Evolutionary conservation across 495 filamentous ascomycete genomes (phyloP).

Genomic region (Hypoxylon fragiforme): DNA sequence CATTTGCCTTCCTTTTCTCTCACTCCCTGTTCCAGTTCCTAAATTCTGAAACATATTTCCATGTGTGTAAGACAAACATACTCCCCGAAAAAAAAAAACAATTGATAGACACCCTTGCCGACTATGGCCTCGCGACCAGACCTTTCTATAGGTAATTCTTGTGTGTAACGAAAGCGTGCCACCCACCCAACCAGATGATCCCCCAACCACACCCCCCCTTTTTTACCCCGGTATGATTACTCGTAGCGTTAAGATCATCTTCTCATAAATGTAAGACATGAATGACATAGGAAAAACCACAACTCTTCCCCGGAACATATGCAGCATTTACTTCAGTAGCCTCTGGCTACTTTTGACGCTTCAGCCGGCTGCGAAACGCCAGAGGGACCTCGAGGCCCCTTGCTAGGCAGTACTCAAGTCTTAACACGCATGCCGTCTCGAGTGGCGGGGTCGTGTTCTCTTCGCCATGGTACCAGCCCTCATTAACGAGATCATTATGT

Average conservation of each 20-base stretch:
- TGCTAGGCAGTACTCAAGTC: constrained; percentile 18
- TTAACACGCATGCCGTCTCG: constrained; percentile 29
- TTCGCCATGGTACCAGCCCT: constrained; percentile 72
- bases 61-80: neutral
- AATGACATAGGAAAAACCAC: constrained; percentile 1
- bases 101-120: constrained; percentile 1
- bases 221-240: constrained; percentile 15
- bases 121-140: constrained; percentile 24
- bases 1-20: no score
- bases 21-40: no score
- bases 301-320: neutral
- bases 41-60: neutral
- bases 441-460: constrained; percentile 42
- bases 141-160: constrained; percentile 16
- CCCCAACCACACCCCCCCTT: constrained; percentile 14
- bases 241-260: constrained; percentile 26
- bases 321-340: neutral
- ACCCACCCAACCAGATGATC: constrained; percentile 27
- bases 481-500: constrained; percentile 64
- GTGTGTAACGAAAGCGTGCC: constrained; percentile 19
- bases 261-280: constrained; percentile 25
- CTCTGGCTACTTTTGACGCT: neutral
- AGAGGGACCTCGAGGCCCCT: constrained; percentile 19
- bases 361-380: constrained; percentile 20
- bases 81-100: neutral